Percentiles rank a stretch among this genome's conserved stretches.
Evolutionary conservation across 805 yeast genomes (phyloP).

Genomic region (Metschnikowia bowlesiae): DNA sequence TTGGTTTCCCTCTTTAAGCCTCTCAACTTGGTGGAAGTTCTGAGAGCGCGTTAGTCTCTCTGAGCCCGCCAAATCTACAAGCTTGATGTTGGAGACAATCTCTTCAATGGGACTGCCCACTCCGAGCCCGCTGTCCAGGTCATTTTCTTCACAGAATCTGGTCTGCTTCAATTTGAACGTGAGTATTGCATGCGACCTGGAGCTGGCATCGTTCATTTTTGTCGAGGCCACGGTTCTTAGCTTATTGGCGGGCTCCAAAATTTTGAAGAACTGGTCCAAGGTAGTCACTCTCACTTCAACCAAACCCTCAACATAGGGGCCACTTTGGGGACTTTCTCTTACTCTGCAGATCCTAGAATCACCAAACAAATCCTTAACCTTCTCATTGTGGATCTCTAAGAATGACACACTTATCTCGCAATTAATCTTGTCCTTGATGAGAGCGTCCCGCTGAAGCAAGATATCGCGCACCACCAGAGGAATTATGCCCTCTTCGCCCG

Average conservation of each 20-base stretch:
- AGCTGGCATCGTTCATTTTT: slow-evolving; percentile 64
- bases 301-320: slow-evolving; percentile 71
- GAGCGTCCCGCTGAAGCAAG: slow-evolving; percentile 37
- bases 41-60: slow-evolving; percentile 66
- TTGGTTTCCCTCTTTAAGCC: slow-evolving; percentile 70
- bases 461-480: slow-evolving; percentile 49
- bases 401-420: slow-evolving; percentile 50
- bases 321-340: slow-evolving; percentile 60
- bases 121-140: slow-evolving; percentile 1
- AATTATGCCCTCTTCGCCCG: slow-evolving; percentile 33
- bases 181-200: slow-evolving; percentile 79
- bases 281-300: slow-evolving; percentile 47
- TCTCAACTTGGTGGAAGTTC: slow-evolving; percentile 46
- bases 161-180: slow-evolving; percentile 61
- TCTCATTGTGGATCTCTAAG: slow-evolving; percentile 76
- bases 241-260: slow-evolving; percentile 48
- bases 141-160: slow-evolving; percentile 23
- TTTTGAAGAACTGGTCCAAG: slow-evolving; percentile 45
- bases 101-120: slow-evolving; percentile 42
- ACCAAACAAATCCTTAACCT: slow-evolving; percentile 58
- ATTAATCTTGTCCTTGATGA: slow-evolving; percentile 35
- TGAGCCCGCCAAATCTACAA: slow-evolving; percentile 82
- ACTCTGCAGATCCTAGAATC: slow-evolving; percentile 39
- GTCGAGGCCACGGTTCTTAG: slow-evolving; percentile 70
- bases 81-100: slow-evolving; percentile 55